phyloP scores from a whole-genome alignment of 495 filamentous ascomycete genomes.

The Xylaria palmicola region DNA sequence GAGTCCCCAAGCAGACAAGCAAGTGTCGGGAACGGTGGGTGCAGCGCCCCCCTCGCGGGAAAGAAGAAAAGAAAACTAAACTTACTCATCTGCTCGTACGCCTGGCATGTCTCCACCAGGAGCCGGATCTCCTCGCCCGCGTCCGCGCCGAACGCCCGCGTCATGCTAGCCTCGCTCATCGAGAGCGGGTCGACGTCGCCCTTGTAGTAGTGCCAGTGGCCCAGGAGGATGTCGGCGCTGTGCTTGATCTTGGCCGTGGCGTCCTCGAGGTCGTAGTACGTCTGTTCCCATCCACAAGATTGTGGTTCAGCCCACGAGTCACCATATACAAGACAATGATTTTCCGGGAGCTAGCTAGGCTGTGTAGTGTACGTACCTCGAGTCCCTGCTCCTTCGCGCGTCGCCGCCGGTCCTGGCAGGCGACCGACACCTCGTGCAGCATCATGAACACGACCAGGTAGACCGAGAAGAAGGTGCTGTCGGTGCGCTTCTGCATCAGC shows the following conservation, averaged over 20 bases:
- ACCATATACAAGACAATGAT: too few species aligned
- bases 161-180: conserved; percentile 17
- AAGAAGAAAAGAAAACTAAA: neutral
- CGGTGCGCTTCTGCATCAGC: conserved; percentile 31
- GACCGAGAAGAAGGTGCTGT: conserved; percentile 37
- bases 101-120: conserved; percentile 20
- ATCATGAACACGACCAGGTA: conserved; percentile 44
- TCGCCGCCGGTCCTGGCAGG: conserved; percentile 29
- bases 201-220: conserved; percentile 40
- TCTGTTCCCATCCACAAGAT: neutral
- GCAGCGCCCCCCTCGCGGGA: neutral
- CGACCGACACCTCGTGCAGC: conserved; percentile 30
- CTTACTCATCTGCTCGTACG: conserved; percentile 23
- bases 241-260: conserved; percentile 32
- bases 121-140: conserved; percentile 5
- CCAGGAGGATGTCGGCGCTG: conserved; percentile 32
- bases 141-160: conserved; percentile 20
- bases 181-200: conserved; percentile 20
- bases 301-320: neutral
- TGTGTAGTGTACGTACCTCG: conserved; percentile 21
- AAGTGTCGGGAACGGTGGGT: neutral
- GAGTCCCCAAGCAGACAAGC: too few species aligned
- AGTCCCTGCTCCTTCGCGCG: conserved; percentile 27
- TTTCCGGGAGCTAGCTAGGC: too few species aligned
- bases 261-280: conserved; percentile 27